Evolutionary conservation across 352 stramenopile species (phyloP).

Genomic region (Phytophthora palmivora): DNA sequence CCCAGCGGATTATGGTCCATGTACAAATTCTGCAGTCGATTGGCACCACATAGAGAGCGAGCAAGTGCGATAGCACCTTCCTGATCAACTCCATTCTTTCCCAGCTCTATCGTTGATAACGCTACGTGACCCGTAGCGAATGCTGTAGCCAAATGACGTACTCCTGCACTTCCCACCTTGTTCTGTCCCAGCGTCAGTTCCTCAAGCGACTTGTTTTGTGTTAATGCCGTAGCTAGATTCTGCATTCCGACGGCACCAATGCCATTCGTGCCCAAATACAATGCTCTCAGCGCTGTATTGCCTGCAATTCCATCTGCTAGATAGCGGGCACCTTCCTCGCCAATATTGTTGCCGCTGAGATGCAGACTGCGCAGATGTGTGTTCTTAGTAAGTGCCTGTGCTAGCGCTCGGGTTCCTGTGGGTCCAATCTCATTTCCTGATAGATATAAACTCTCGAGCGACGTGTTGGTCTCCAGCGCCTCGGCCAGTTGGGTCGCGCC

Average conservation of each 20-base stretch:
- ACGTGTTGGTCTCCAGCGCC: slow-evolving; percentile 65
- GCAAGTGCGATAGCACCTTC: slow-evolving; percentile 75
- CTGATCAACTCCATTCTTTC: slow-evolving; percentile 80
- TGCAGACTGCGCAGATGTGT: slow-evolving; percentile 68
- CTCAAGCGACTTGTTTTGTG: slow-evolving; percentile 63
- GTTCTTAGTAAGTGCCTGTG: slow-evolving; percentile 63
- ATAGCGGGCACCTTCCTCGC: slow-evolving; percentile 65
- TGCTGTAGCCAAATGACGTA: slow-evolving; percentile 63
- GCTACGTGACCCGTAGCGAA: slow-evolving; percentile 60
- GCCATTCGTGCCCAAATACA: slow-evolving; percentile 86
- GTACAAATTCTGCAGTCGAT: slow-evolving; percentile 81
- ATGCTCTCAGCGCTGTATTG: slow-evolving; percentile 58
- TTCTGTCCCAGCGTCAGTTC: slow-evolving; percentile 85
- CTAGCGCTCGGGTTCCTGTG: slow-evolving; percentile 51
- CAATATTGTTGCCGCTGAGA: slow-evolving; percentile 86
- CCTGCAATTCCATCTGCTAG: slow-evolving; percentile 60
- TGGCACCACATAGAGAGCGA: slow-evolving; percentile 59
- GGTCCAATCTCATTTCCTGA: slow-evolving; percentile 86
- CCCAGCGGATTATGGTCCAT: slow-evolving; percentile 89
- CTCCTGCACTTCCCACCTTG: slow-evolving; percentile 64
- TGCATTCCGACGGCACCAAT: slow-evolving; percentile 73
- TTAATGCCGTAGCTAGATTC: slow-evolving; percentile 61
- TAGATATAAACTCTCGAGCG: slow-evolving; percentile 78
- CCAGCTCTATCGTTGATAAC: slow-evolving; percentile 78
- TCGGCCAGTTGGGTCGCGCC: slow-evolving; percentile 62